Percentiles rank a stretch among this genome's conserved stretches.
These are phyloP conservation scores for Dactylellina cionopaga DNA, from an alignment of 2,329 filamentous ascomycete species.

Conservation along the genomic window DNA sequence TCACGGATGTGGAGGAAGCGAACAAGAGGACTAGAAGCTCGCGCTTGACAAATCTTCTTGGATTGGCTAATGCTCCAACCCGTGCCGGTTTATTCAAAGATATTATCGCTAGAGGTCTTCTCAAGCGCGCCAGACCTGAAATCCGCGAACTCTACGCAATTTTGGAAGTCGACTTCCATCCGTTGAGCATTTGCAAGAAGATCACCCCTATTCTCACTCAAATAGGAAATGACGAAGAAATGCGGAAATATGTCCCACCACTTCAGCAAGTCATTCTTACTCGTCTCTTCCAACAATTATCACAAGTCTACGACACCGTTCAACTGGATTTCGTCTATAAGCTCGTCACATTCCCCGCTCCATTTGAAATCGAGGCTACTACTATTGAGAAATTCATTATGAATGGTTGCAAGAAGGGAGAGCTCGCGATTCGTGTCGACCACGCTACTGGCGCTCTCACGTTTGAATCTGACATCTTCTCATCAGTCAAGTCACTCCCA, in stretches of 20 bases:
- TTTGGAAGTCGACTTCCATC: constrained; percentile 98
- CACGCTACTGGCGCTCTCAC: constrained; percentile 94
- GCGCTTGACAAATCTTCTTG: constrained; percentile 91
- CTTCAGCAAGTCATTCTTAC: constrained; percentile 99
- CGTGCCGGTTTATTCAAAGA: constrained; percentile 94
- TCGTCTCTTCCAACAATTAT: constrained; percentile 97
- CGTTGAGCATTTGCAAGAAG: constrained; percentile 97
- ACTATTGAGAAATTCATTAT: constrained; percentile 99
- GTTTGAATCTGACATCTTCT: constrained; percentile 98
- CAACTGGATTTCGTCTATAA: constrained; percentile 92
- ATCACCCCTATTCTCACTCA: constrained; percentile 94
- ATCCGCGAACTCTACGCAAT: constrained; percentile 98
- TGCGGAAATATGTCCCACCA: constrained; percentile 95
- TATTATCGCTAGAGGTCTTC: constrained; percentile 90
- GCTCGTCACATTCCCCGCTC: constrained; percentile 93
- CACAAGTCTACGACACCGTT: constrained; percentile 98
- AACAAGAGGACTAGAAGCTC: constrained; percentile 96
- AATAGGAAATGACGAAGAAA: constrained; percentile 92
- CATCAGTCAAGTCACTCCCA: constrained; percentile 87
- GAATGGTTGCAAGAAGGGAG: constrained; percentile 99
- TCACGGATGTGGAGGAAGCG: constrained; percentile 96
- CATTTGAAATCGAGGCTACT: constrained; percentile 87
- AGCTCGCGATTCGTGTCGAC: constrained; percentile 93
- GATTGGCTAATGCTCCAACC: constrained; percentile 89
- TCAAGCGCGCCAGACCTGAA: constrained; percentile 91